Evolutionary conservation across 148 eudicot genomes (phyloP).

Genomic region (Chenopodium album): DNA sequence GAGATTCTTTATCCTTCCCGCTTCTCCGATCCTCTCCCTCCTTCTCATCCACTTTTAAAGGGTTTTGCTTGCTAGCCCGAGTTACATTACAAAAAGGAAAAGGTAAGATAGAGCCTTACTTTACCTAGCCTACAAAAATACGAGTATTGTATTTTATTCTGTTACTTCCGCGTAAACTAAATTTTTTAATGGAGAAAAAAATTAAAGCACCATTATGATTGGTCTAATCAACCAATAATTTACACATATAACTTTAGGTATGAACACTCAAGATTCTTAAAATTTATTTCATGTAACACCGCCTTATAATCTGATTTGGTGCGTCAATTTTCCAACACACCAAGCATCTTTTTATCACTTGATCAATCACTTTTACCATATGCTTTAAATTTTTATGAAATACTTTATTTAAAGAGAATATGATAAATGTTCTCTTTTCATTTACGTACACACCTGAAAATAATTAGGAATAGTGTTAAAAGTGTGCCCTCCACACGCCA

Average conservation of each 20-base stretch:
- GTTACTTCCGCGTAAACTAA: too few relatives aligned
- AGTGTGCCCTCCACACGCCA: slow-evolving; percentile 33
- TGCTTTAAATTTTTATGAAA: background rate
- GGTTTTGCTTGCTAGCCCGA: too few relatives aligned
- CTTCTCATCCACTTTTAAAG: too few relatives aligned
- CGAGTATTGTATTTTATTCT: too few relatives aligned
- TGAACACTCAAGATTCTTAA: slow-evolving; percentile 11
- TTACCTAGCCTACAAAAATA: too few relatives aligned
- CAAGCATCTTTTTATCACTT: slow-evolving; percentile 12
- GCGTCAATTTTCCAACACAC: slow-evolving; percentile 15
- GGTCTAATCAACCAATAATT: background rate
- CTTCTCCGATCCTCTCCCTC: too few relatives aligned
- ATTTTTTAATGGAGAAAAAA: too few relatives aligned
- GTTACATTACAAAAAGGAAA: too few relatives aligned
- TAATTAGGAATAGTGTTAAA: background rate
- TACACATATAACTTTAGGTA: background rate
- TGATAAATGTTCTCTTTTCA: background rate
- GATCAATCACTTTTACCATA: background rate
- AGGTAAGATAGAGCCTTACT: too few relatives aligned
- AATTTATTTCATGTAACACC: slow-evolving; percentile 4
- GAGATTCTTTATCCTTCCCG: too few relatives aligned
- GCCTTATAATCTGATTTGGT: slow-evolving; percentile 4
- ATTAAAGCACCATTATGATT: background rate
- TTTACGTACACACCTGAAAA: slow-evolving; percentile 17
- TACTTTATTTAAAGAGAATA: background rate